These are phyloP conservation scores for Cornus florida DNA, from an alignment of 148 eudicot genomes.

Conservation along the genomic window DNA sequence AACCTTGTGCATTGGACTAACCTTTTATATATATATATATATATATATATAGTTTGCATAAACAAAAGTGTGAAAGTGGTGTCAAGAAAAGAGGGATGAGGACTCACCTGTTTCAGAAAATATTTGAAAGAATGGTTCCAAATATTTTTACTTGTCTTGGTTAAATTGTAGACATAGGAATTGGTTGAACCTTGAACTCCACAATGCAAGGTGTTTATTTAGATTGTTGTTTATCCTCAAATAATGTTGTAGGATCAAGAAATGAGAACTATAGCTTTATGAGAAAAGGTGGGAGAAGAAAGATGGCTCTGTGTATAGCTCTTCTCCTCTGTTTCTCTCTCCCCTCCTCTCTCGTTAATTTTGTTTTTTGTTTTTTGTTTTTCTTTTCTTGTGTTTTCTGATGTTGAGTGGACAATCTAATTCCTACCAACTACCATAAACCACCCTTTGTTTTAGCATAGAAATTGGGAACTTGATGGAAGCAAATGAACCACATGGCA, in stretches of 20 bases:
- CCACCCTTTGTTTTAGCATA: background rate
- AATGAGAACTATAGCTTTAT: background rate
- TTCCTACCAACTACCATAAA: too few species aligned
- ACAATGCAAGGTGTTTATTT: background rate
- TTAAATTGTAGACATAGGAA: background rate
- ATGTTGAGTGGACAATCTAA: background rate
- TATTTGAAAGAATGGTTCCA: background rate
- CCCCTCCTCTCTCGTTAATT: slow-evolving; percentile 2
- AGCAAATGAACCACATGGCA: background rate
- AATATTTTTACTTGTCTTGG: background rate
- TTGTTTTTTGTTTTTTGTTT: background rate
- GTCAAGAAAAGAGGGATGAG: background rate
- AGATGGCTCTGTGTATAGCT: background rate
- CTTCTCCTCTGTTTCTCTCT: background rate
- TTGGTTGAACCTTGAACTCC: background rate
- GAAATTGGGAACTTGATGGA: background rate
- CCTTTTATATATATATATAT: too few species aligned
- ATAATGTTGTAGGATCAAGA: too few species aligned
- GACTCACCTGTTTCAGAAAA: background rate
- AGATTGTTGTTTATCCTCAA: background rate
- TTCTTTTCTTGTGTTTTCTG: slow-evolving; percentile 19
- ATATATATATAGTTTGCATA: background rate
- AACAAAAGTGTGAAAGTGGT: background rate
- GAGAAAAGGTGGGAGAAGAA: background rate
- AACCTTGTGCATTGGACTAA: too few species aligned